These are phyloP conservation scores for Linum usitatissimum DNA, from an alignment of 345 rosid species.

Conservation along the genomic window DNA sequence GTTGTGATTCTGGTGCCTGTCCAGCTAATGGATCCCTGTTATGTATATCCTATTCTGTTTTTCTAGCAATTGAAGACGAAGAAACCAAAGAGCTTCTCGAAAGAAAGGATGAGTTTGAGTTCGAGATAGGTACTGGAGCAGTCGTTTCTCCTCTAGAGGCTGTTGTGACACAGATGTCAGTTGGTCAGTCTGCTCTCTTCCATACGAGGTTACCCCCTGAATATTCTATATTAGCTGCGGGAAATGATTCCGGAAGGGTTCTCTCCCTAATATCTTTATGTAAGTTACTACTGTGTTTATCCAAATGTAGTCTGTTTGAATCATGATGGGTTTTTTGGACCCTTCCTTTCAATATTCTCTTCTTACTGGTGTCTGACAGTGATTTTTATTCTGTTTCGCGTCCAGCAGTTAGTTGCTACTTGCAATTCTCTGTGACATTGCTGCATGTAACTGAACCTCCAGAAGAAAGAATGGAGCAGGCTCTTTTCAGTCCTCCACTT, in stretches of 20 bases:
- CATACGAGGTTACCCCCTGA: slow-evolving; percentile 26
- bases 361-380: slow-evolving; percentile 7
- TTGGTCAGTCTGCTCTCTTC: slow-evolving; percentile 66
- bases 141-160: slow-evolving; percentile 48
- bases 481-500: slow-evolving; percentile 86
- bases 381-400: slow-evolving; percentile 5
- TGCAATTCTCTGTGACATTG: slow-evolving; percentile 43
- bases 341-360: neutral
- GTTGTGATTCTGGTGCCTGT: slow-evolving; percentile 50
- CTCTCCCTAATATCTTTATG: slow-evolving; percentile 41
- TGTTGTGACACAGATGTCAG: slow-evolving; percentile 65
- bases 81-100: slow-evolving; percentile 59
- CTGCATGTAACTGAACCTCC: slow-evolving; percentile 60
- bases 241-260: slow-evolving; percentile 35
- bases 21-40: slow-evolving; percentile 50
- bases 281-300: slow-evolving; percentile 23
- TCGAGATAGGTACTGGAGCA: slow-evolving; percentile 82
- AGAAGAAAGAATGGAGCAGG: slow-evolving; percentile 93
- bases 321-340: neutral
- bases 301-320: slow-evolving; percentile 8
- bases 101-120: slow-evolving; percentile 69
- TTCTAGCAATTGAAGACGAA: slow-evolving; percentile 34
- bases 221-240: slow-evolving; percentile 55
- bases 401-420: slow-evolving; percentile 29
- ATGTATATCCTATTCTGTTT: slow-evolving; percentile 51